Evolutionary conservation across 805 yeast genomes (phyloP).

Genomic region (Wickerhamiella vanderwaltii): DNA sequence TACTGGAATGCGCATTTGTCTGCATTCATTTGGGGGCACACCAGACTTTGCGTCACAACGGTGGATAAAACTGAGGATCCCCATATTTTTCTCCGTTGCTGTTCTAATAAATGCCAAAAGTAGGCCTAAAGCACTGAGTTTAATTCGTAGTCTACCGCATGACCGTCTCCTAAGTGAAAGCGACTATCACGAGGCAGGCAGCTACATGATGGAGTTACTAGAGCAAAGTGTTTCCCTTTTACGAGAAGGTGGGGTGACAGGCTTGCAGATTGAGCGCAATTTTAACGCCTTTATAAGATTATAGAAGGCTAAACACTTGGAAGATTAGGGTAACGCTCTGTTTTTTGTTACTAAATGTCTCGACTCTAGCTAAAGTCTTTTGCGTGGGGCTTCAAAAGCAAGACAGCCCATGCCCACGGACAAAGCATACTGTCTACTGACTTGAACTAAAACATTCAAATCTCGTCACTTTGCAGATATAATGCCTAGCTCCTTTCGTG

Average conservation of each 20-base stretch:
- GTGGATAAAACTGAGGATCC: conserved; percentile 20
- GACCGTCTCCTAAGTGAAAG: conserved; percentile 40
- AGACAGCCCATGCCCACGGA: too few species aligned
- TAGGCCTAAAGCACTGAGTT: conserved; percentile 24
- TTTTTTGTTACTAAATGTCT: too few species aligned
- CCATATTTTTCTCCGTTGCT: conserved; percentile 44
- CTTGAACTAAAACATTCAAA: too few species aligned
- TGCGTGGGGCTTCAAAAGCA: too few species aligned
- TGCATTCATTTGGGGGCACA: conserved; percentile 85
- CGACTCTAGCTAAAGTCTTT: too few species aligned
- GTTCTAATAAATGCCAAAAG: conserved; percentile 34
- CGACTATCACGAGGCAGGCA: conserved; percentile 32
- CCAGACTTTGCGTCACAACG: conserved; percentile 36
- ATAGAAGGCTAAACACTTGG: neutral
- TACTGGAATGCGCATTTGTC: conserved; percentile 33
- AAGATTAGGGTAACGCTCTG: too few species aligned
- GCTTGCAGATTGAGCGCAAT: neutral
- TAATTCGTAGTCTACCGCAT: conserved; percentile 29
- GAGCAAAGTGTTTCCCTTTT: conserved; percentile 8
- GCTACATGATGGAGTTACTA: conserved; percentile 16
- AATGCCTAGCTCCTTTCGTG: too few species aligned
- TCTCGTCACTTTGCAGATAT: too few species aligned
- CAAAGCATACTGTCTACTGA: too few species aligned
- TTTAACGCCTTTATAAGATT: neutral
- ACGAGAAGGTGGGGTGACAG: conserved; percentile 1